phyloP scores from a whole-genome alignment of 768 basidiomycete genomes.

The Flagelloscypha sp. region DNA sequence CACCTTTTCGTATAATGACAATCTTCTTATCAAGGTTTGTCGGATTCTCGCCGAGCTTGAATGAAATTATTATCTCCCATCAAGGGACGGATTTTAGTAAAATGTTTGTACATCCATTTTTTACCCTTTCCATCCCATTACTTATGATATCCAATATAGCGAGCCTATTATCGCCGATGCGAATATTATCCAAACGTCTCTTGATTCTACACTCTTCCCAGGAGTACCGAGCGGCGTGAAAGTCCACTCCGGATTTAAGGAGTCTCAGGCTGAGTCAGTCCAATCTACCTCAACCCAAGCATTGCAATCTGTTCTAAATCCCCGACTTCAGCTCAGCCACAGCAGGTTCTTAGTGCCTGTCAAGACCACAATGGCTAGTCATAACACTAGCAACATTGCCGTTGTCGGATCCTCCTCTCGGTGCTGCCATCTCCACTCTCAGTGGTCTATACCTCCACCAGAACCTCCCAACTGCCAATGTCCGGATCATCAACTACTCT shows the following conservation, averaged over 20 bases:
- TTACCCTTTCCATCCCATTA: neutral
- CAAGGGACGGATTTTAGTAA: constrained; percentile 25
- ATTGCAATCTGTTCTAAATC: constrained; percentile 1
- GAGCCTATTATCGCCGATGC: constrained; percentile 30
- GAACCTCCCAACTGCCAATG: constrained; percentile 16
- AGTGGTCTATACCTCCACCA: constrained; percentile 23
- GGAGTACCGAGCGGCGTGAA: constrained; percentile 29
- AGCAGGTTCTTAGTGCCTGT: constrained; percentile 32
- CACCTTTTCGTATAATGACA: neutral
- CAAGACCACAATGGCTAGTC: constrained; percentile 23
- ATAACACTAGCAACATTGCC: constrained; percentile 26
- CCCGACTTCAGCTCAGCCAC: constrained; percentile 28
- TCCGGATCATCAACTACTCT: constrained; percentile 20
- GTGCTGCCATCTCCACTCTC: constrained; percentile 25
- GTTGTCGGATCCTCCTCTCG: constrained; percentile 38
- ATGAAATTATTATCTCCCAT: constrained; percentile 30
- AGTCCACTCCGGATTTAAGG: constrained; percentile 36
- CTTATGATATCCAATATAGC: constrained; percentile 15
- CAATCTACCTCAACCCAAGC: neutral
- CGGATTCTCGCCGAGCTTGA: constrained; percentile 24
- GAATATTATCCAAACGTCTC: constrained; percentile 16
- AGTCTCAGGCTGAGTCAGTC: constrained; percentile 33
- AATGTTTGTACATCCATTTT: constrained; percentile 19
- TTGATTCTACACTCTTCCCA: constrained; percentile 35
- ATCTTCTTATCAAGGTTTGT: constrained; percentile 6